phyloP scores from a whole-genome alignment of 306 rosid species.

The Quercus cerris region DNA sequence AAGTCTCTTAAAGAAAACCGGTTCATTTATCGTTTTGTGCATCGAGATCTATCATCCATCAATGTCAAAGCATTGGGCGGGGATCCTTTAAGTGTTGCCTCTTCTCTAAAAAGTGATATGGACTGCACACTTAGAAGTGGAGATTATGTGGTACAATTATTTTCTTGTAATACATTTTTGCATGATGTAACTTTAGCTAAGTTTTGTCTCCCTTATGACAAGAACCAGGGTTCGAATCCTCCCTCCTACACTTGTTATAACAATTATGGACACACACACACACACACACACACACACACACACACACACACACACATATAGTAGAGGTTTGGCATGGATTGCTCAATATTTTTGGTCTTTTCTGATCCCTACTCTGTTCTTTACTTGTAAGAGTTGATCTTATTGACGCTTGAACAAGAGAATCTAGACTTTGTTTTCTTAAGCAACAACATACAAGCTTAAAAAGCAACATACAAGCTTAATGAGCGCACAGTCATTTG shows the following conservation, averaged over 20 bases:
- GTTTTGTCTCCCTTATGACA: background rate
- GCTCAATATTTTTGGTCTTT: background rate
- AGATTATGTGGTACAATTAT: constrained; percentile 73
- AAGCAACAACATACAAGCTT: background rate
- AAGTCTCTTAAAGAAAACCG: constrained; percentile 48
- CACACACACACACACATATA: no score
- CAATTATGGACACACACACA: no score
- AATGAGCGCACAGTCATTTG: background rate
- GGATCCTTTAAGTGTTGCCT: constrained; percentile 20
- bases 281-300: no score
- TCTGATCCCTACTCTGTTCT: background rate
- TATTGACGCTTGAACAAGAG: background rate
- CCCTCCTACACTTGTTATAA: no score
- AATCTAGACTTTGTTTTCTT: background rate
- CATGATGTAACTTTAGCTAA: background rate
- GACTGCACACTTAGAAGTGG: constrained; percentile 65
- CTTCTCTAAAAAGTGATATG: constrained; percentile 40
- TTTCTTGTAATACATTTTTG: constrained; percentile 2
- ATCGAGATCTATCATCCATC: constrained; percentile 27
- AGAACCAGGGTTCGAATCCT: no score
- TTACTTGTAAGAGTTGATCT: background rate
- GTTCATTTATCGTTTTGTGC: constrained; percentile 66
- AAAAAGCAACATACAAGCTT: background rate
- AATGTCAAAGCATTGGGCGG: constrained; percentile 33
- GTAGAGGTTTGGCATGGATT: background rate